Base-by-base conservation (phyloP, 768 basidiomycete species). In the Sistotremastrum suecicum region DNA sequence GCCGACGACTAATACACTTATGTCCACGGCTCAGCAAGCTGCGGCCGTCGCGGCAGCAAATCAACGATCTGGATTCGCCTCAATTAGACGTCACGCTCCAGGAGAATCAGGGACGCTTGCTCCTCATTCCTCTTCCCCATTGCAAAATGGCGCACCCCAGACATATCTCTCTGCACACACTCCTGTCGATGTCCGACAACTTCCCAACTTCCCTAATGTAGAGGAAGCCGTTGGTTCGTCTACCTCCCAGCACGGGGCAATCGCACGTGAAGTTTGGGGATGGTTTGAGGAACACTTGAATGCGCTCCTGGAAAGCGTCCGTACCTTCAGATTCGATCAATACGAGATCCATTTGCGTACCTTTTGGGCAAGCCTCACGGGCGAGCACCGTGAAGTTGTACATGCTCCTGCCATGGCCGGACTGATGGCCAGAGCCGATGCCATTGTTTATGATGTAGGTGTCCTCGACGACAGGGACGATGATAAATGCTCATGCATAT, bases 251-350 rank as follows among this genome's bases (percentile, higher is more conserved):
- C 81, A 89, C 53, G 75, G 78, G 45, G 71, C 86, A 20, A 80
- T 80, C 49, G 88, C 84, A 31, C 76, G 83, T 53, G 85, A 87
- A 60, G 83, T 88, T 5, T 94, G 90, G 90, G 73, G 70, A 32
- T 87, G 85, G 80, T 94, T 94, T 69, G 82, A 85, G 60, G 83
- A 88, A 47, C 90, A 94, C 66, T 69, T 90, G 50, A 87, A 92
- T 62, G 68, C 80, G 0, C 69, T 92, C 41, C 64, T 90, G 33
- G 84, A 88, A 53, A 80, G 75, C 54, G 76, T 89, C 38, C 68
- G 83, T 45, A 66, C 74, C 11, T 83, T 81, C 67, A 73, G 86
- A 36, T 85, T 89, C 54, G 89, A 92, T 62, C 83, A 88, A 61
- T 90, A 90, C 56, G 88, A 92, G 61, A 75, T 88, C 66, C 76